Base-by-base conservation (phyloP, 805 yeast genomes). In the Pichia occidentalis region DNA sequence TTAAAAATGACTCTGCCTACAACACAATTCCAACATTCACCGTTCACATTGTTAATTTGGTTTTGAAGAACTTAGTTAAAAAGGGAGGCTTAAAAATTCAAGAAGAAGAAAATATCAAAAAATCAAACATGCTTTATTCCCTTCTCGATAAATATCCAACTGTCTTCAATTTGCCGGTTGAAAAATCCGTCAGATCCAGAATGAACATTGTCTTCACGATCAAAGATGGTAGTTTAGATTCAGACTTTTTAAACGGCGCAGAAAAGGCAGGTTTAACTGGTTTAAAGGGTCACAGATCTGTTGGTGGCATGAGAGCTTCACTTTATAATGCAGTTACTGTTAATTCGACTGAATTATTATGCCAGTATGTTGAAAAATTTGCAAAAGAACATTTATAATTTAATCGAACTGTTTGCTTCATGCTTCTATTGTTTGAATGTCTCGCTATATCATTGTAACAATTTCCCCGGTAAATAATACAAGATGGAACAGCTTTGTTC, bases 11-110 rank as follows among this genome's bases (percentile, higher is more conserved):
- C 67, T 84, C 95, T 9, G 86, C 95, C 31, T 90, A 92, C 66
- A 92, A 92, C 68, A 92, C 99, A 4, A 80, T 92, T 43, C 96
- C 98, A 29, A 85, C 90, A 47, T 86, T 92, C 65, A 85, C 95
- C 5, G 71, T 90, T 36, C 94, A 86, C 58, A 78, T 90, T 25
- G 75, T 90, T 55, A 79, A 85, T 52, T 69, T 90, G 50, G 95
- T 85, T 5, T 70, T 87, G 42, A 71, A 74, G 36, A 63, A 73
- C 47, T 64, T 90, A 42, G 47, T 85, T 21, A 59, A 59, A 3
- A 60, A 62, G 5, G 97, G 98, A 34, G 97, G 97, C 9, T 61
- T 92, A 16, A 66, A 52, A 5, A 64, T 56, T 1, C 90, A 84
- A 52, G 74, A 80, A 49, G 53, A 56, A 33, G 62, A 64, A 45